A percentile compares a stretch with the other conserved stretches of the same genome.
These are phyloP conservation scores for Rhododendron vialii DNA, from an alignment of 148 eudicot species.

Conservation along the genomic window DNA sequence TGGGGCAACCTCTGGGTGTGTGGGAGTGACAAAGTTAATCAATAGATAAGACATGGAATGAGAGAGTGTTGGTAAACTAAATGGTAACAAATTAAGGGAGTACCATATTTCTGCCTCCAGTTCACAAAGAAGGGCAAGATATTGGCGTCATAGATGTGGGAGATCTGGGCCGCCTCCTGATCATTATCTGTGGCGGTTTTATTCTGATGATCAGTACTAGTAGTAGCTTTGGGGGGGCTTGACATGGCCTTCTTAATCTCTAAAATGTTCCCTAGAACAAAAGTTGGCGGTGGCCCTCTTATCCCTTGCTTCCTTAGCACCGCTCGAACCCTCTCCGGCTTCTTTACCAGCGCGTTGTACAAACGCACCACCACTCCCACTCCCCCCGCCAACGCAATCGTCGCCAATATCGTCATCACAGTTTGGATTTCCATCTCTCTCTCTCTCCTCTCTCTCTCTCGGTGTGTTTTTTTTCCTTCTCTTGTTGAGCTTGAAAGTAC, in stretches of 20 bases:
- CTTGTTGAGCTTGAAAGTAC: not conserved
- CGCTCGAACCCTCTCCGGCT: not conserved
- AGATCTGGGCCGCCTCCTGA: not conserved
- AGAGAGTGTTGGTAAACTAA: not conserved
- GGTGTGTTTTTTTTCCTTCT: not conserved
- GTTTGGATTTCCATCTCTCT: not conserved
- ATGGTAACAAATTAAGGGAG: not conserved
- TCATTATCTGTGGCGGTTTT: not conserved
- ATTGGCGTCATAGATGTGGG: not conserved
- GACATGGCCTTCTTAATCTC: constrained; percentile 1
- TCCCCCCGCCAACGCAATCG: not conserved
- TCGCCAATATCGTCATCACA: not conserved
- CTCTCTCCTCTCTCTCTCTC: not conserved
- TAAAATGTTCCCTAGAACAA: not conserved
- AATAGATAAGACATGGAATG: not conserved
- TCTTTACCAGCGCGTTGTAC: constrained; percentile 1
- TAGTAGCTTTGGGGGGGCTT: not conserved
- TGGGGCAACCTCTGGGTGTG: too few relatives aligned
- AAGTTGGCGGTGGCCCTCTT: not conserved
- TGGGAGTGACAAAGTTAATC: not conserved
- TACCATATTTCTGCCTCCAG: constrained; percentile 3
- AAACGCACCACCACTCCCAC: not conserved
- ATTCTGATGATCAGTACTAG: not conserved
- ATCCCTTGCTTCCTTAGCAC: constrained; percentile 7
- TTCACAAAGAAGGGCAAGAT: not conserved